Conservation (phyloP, 1,284 basidiomycete species). For the Pseudozyma sp. region DNA sequence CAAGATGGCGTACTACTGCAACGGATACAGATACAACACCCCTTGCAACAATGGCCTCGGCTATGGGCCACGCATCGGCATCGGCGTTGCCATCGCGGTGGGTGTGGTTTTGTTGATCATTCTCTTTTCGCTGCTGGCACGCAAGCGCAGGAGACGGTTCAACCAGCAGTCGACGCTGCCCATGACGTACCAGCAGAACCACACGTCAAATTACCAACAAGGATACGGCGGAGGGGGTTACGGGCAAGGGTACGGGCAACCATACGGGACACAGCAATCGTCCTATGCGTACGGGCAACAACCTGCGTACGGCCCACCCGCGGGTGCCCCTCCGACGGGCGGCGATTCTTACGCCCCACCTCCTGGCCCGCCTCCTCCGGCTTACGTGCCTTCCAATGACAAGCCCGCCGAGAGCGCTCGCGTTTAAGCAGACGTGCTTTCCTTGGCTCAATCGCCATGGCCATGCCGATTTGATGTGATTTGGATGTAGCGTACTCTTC, state of each 20-base stretch:
- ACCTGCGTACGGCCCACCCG: slow-evolving; percentile 32
- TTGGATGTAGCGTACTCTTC: too few species aligned
- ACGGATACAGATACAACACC: slow-evolving; percentile 21
- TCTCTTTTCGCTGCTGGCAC: slow-evolving; percentile 12
- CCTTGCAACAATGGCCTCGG: slow-evolving; percentile 14
- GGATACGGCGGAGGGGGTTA: slow-evolving; percentile 25
- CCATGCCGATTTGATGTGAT: too few species aligned
- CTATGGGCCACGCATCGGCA: slow-evolving; percentile 33
- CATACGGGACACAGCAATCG: slow-evolving; percentile 16
- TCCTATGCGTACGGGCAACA: slow-evolving; percentile 1
- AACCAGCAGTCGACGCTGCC: slow-evolving; percentile 25
- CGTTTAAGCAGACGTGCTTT: slow-evolving; percentile 5
- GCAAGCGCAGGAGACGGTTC: slow-evolving; percentile 28
- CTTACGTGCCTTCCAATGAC: slow-evolving; percentile 34
- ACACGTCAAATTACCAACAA: slow-evolving; percentile 16
- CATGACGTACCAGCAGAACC: slow-evolving; percentile 34
- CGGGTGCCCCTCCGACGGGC: slow-evolving; percentile 21
- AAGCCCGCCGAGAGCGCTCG: slow-evolving; percentile 18
- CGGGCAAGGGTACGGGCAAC: slow-evolving; percentile 26
- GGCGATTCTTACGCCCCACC: slow-evolving; percentile 41
- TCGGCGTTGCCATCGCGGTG: slow-evolving; percentile 37
- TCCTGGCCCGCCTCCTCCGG: slow-evolving; percentile 40
- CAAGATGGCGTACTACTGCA: slow-evolving; percentile 32
- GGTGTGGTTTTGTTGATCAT: slow-evolving; percentile 21
- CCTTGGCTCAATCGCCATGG: too few species aligned